Evolutionary conservation across 441 rosid species (phyloP).

Genomic region (Eutrema salsugineum): DNA sequence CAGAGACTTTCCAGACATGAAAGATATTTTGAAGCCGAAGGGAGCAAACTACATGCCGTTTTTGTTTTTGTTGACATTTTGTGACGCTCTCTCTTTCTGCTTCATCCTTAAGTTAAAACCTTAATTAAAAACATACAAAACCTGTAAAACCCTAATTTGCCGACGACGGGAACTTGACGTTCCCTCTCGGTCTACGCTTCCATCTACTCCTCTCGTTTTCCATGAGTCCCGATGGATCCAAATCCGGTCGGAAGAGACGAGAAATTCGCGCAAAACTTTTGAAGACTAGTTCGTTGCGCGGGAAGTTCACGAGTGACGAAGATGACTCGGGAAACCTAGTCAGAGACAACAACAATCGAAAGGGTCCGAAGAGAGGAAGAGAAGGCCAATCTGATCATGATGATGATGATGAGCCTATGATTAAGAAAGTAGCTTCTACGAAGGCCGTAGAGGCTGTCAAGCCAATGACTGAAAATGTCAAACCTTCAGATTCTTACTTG

Average conservation of each 20-base stretch:
- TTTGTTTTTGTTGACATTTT: not conserved
- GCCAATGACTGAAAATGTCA: slow-evolving; percentile 26
- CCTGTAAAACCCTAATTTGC: slow-evolving; percentile 8
- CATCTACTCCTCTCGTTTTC: slow-evolving; percentile 10
- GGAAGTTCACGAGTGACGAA: not conserved
- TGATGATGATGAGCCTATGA: slow-evolving; percentile 28
- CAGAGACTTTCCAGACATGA: not conserved
- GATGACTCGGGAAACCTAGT: not conserved
- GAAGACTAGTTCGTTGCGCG: not conserved
- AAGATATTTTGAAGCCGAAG: not conserved
- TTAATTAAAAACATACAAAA: not conserved
- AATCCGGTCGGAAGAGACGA: slow-evolving; percentile 19
- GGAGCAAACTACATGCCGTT: slow-evolving; percentile 21
- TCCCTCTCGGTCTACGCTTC: not conserved
- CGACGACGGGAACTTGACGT: slow-evolving; percentile 22
- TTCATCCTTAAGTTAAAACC: not conserved
- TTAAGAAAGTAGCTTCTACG: slow-evolving; percentile 34
- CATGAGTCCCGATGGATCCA: slow-evolving; percentile 20
- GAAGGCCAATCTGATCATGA: slow-evolving; percentile 5
- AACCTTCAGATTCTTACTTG: slow-evolving; percentile 54
- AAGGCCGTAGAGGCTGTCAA: slow-evolving; percentile 22
- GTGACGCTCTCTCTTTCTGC: not conserved
- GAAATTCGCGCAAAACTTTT: slow-evolving; percentile 11
- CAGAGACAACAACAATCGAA: slow-evolving; percentile 4
- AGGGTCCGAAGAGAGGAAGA: slow-evolving; percentile 10